Base-by-base conservation (phyloP, 2,329 filamentous ascomycete genomes). In the Tolypocladium tropicale region DNA sequence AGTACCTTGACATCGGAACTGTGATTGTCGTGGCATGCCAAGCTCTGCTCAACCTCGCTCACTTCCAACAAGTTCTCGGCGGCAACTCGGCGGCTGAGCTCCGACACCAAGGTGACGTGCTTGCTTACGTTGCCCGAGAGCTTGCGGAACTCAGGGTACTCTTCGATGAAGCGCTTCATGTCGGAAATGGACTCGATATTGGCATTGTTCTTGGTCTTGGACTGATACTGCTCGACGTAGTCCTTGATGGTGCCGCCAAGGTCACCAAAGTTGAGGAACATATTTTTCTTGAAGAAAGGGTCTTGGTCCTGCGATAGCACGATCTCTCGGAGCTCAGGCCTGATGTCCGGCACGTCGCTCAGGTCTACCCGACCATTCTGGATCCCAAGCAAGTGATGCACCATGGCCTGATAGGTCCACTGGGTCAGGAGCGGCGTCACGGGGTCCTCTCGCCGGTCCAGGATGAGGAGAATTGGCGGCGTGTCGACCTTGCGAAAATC, bases 391-490 rank as follows among this genome's bases (percentile, higher is more conserved):
- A 97, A 76, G 67, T 99, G 94, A 68, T 99, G 94, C 0, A 99
- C 94, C 92, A 99, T 99, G n/a, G 94, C 94, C 73, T 99, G 94
- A 67, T 99, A 99, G 30, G 94, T 99, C 94, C 94, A 99, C 69
- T 99, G 94, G 3, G 91, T 96, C 52, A 99, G 79, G 12, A 99
- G 76, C 0, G 94, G 94, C 4, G 94, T 99, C 53, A 97, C 88
- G 0, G 94, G 93, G 65, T 99, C 94, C 67, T 96, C 92, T 69
- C 94, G 83, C 46, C 94, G 84, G 72, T 99, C 94, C 33, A 99
- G 74, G 55, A 99, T 83, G 36, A 99, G 79, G 16, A 99, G 78
- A 63, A 99, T 92, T 0, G 95, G 94, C 10, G 93, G 89, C 0
- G 94, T 99, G 70, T 99, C 94, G 54, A 92, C 88, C 70, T 90